Evolutionary conservation across 2,329 filamentous ascomycete species (phyloP).

Genomic region (Shiraia bambusicola): DNA sequence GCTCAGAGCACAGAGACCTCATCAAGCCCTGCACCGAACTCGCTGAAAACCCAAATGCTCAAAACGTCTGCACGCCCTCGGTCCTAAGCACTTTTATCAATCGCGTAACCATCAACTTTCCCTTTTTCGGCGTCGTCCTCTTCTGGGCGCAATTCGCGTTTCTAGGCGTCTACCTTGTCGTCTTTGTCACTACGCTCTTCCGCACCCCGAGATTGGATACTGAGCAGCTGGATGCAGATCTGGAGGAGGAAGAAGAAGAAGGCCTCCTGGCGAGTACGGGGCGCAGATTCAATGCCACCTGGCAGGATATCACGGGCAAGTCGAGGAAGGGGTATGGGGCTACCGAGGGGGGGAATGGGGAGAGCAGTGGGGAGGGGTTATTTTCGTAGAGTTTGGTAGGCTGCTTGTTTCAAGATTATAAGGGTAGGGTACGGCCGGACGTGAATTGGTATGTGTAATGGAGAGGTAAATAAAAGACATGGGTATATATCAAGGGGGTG

Average conservation of each 20-base stretch:
- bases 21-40: constrained; percentile 82
- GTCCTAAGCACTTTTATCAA: constrained; percentile 93
- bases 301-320: constrained; percentile 79
- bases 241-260: constrained; percentile 91
- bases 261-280: constrained; percentile 82
- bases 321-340: constrained; percentile 40
- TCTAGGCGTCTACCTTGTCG: constrained; percentile 76
- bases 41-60: constrained; percentile 68
- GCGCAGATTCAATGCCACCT: constrained; percentile 78
- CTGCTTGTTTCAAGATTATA: too few species aligned
- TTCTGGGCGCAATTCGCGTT: constrained; percentile 98
- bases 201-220: constrained; percentile 76
- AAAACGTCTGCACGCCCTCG: constrained; percentile 83
- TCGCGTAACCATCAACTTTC: constrained; percentile 88
- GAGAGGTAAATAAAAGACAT: too few species aligned
- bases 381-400: neutral
- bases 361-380: constrained; percentile 13
- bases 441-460: too few species aligned
- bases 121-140: constrained; percentile 86
- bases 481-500: too few species aligned
- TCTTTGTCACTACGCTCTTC: constrained; percentile 78
- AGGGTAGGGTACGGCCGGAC: too few species aligned
- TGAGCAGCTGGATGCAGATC: constrained; percentile 79
- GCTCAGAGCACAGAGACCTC: constrained; percentile 67
- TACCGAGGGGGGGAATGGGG: constrained; percentile 18